These are phyloP conservation scores for Podospora fimiseda DNA, from an alignment of 495 filamentous ascomycete species.

Conservation along the genomic window DNA sequence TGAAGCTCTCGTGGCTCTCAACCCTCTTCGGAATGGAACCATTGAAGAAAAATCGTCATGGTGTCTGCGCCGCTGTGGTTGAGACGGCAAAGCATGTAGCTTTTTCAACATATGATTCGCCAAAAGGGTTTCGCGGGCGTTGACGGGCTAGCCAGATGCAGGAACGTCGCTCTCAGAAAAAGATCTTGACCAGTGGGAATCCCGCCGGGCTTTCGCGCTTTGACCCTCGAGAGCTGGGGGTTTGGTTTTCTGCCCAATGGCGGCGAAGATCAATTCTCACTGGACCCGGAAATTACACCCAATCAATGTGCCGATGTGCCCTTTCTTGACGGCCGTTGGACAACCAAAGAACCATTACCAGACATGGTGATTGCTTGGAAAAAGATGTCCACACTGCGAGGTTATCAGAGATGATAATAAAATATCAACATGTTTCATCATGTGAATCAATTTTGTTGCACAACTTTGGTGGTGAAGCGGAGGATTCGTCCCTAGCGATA, in stretches of 20 bases:
- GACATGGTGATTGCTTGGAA: no score
- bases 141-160: no score
- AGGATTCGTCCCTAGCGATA: not conserved
- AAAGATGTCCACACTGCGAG: no score
- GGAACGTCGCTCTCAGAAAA: no score
- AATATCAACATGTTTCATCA: no score
- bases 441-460: no score
- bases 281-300: conserved; percentile 36
- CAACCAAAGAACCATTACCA: no score
- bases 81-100: not conserved
- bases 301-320: conserved; percentile 25
- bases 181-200: conserved; percentile 26
- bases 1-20: not conserved
- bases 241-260: conserved; percentile 35
- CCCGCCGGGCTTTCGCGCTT: conserved; percentile 22
- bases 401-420: no score
- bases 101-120: not conserved
- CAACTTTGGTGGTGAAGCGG: not conserved
- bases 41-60: no score
- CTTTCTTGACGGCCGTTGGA: conserved; percentile 28
- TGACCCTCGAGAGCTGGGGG: conserved; percentile 23
- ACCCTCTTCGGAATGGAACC: no score
- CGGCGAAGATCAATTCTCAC: conserved; percentile 28
- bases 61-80: conserved; percentile 6
- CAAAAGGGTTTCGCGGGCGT: conserved; percentile 8